These are phyloP conservation scores for Cordyceps cicadae DNA, from an alignment of 2,329 filamentous ascomycete genomes.

Conservation along the genomic window DNA sequence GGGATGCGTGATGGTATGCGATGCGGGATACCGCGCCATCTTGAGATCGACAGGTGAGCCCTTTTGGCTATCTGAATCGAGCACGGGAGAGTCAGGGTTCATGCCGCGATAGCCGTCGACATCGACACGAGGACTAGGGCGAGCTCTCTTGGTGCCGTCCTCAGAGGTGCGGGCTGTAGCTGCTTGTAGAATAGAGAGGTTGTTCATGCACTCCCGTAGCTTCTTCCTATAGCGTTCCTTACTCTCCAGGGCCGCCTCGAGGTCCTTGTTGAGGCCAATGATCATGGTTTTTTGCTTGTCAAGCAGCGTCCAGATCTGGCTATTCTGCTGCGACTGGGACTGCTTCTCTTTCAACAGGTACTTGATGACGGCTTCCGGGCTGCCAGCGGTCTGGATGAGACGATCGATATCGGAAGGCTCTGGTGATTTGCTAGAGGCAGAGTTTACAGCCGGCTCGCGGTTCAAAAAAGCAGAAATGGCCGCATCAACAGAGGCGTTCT, in stretches of 20 bases:
- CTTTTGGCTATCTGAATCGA: conserved; percentile 43
- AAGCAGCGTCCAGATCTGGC: conserved; percentile 88
- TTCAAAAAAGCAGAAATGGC: conserved; percentile 72
- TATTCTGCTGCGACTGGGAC: conserved; percentile 78
- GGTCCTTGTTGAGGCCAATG: conserved; percentile 83
- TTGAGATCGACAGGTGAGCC: conserved; percentile 52
- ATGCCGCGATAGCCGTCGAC: conserved; percentile 14
- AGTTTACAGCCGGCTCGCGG: conserved; percentile 45
- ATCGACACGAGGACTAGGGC: conserved; percentile 19
- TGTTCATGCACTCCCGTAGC: conserved; percentile 62
- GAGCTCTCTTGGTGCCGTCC: conserved; percentile 1
- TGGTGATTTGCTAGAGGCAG: conserved; percentile 34
- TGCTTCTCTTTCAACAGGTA: conserved; percentile 88
- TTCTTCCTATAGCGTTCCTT: conserved; percentile 92
- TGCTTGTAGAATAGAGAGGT: conserved; percentile 25
- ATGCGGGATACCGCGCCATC: conserved; percentile 57
- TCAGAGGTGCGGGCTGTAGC: conserved; percentile 18
- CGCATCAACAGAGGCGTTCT: conserved; percentile 87
- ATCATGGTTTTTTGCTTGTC: conserved; percentile 96
- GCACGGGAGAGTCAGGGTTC: conserved; percentile 37
- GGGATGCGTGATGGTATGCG: conserved; percentile 32
- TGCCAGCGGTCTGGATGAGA: conserved; percentile 77
- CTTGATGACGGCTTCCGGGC: conserved; percentile 78
- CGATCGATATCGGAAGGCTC: conserved; percentile 62
- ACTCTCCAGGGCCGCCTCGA: conserved; percentile 84